phyloP scores from a whole-genome alignment of 176 grass and related monocot genomes.

The Avena eriantha region DNA sequence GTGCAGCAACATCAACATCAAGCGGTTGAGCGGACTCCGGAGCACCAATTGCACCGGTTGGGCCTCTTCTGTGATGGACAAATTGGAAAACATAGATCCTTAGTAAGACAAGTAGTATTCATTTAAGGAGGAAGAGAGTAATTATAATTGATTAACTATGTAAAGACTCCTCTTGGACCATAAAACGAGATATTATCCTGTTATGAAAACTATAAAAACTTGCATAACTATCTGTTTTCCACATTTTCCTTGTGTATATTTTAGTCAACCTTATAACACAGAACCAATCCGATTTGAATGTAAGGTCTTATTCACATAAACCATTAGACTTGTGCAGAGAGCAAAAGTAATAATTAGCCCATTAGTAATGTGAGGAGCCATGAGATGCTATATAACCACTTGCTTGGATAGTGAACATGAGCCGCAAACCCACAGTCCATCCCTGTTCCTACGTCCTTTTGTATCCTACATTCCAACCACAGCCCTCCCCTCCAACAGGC shows the following conservation, averaged over 20 bases:
- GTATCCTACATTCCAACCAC: too few species aligned
- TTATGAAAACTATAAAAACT: neutral
- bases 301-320: neutral
- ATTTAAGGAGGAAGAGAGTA: neutral
- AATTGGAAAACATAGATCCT: neutral
- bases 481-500: too few species aligned
- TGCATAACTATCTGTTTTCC: neutral
- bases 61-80: neutral
- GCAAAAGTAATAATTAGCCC: too few species aligned
- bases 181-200: neutral
- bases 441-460: too few species aligned
- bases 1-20: neutral
- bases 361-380: too few species aligned
- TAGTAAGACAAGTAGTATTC: neutral
- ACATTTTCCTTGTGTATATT: neutral
- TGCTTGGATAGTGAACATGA: too few species aligned
- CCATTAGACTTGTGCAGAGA: too few species aligned
- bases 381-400: too few species aligned
- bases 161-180: neutral
- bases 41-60: neutral
- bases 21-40: neutral
- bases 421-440: too few species aligned
- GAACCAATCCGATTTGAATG: too few species aligned
- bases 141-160: neutral
- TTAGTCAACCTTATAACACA: too few species aligned